Conservation (phyloP, 2,329 filamentous ascomycete genomes). For the Sarocladiaceae sp. region DNA sequence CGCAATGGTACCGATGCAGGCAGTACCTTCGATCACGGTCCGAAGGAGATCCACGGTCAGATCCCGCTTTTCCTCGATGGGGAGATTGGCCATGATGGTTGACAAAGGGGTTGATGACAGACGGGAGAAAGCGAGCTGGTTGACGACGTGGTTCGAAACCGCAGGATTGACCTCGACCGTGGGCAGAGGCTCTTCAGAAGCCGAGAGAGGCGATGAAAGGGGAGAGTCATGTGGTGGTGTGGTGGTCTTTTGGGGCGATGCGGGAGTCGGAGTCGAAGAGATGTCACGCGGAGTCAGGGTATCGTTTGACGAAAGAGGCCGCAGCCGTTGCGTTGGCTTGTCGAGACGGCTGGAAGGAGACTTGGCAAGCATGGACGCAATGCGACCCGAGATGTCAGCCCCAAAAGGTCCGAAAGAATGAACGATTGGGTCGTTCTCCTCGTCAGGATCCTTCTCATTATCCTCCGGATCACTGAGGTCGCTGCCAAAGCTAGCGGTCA, state of each 20-base stretch:
- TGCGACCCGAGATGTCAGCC: conserved; percentile 72
- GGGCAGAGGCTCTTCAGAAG: conserved; percentile 9
- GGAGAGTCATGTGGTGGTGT: conserved; percentile 1
- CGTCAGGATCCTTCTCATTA: conserved; percentile 72
- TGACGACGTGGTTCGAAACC: conserved; percentile 80
- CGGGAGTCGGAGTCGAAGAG: conserved; percentile 10
- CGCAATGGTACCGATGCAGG: conserved; percentile 80
- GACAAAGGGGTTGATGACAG: conserved; percentile 87
- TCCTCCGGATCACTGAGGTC: conserved; percentile 51
- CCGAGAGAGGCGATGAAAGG: conserved; percentile 12
- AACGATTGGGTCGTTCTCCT: conserved; percentile 90
- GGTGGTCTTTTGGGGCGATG: conserved; percentile 7
- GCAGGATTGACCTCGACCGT: conserved; percentile 31
- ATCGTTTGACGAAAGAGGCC: not conserved
- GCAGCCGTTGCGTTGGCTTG: conserved; percentile 12
- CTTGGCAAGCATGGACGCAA: conserved; percentile 68
- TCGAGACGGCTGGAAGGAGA: conserved; percentile 37
- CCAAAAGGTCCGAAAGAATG: conserved; percentile 90
- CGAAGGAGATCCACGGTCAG: conserved; percentile 61
- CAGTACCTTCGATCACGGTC: conserved; percentile 63
- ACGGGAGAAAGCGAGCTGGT: conserved; percentile 91
- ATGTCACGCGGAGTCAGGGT: not conserved
- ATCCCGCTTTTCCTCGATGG: conserved; percentile 53
- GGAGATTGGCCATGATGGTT: conserved; percentile 81
- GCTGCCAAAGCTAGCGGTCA: conserved; percentile 49